Percentiles rank a stretch among this genome's conserved stretches.
Conservation (phyloP, 441 rosid species). For the Eruca vesicaria region DNA sequence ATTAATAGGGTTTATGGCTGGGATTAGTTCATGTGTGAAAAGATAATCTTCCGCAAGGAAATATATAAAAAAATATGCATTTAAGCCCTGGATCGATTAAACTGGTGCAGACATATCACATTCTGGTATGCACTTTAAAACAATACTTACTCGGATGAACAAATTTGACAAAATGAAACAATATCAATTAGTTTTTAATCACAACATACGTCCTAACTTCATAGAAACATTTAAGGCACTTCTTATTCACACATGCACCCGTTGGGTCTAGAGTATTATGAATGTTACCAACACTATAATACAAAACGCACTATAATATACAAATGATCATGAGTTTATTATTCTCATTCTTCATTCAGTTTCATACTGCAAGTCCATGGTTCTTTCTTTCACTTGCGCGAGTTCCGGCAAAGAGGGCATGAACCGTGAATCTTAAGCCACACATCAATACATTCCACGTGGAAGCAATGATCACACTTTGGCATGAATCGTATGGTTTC, state of each 20-base stretch:
- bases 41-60: too few relatives aligned
- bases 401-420: slow-evolving; percentile 75
- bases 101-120: not conserved
- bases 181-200: not conserved
- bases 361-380: not conserved
- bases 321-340: not conserved
- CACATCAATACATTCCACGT: slow-evolving; percentile 63
- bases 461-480: slow-evolving; percentile 80
- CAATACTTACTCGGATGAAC: not conserved
- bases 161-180: not conserved
- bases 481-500: slow-evolving; percentile 71
- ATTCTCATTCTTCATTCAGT: not conserved
- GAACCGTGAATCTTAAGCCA: slow-evolving; percentile 67
- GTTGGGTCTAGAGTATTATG: not conserved
- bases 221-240: not conserved
- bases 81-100: not conserved
- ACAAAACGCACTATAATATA: too few relatives aligned
- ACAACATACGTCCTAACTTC: not conserved
- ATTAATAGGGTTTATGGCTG: too few relatives aligned
- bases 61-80: too few relatives aligned
- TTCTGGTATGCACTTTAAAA: not conserved
- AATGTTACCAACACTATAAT: not conserved
- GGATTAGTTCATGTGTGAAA: too few relatives aligned
- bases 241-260: not conserved
- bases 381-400: slow-evolving; percentile 16